Percentiles rank a stretch among this genome's conserved stretches.
phyloP scores from a whole-genome alignment of 305 asterid genomes.

The Ruellia speciosa region DNA sequence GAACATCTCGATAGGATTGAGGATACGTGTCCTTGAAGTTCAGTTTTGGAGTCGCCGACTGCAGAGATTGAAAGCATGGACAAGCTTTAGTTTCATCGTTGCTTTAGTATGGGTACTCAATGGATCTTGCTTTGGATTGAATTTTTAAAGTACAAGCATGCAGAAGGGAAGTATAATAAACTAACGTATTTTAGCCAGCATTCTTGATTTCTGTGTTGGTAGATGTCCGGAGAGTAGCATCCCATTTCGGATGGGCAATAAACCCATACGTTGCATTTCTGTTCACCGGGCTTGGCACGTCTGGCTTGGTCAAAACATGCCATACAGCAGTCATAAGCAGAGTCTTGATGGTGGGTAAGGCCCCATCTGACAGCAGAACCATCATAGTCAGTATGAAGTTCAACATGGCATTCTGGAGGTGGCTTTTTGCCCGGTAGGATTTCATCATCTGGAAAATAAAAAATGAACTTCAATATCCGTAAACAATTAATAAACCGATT shows the following conservation, averaged over 20 bases:
- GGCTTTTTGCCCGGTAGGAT: conserved; percentile 64
- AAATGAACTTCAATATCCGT: conserved; percentile 1
- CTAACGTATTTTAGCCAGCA: conserved; percentile 94
- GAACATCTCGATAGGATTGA: conserved; percentile 54
- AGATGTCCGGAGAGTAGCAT: conserved; percentile 77
- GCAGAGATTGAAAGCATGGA: conserved; percentile 20
- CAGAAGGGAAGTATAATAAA: neutral
- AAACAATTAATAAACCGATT: neutral
- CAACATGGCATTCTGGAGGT: conserved; percentile 74
- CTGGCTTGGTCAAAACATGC: conserved; percentile 76
- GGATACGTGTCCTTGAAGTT: conserved; percentile 64
- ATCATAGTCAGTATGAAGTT: conserved; percentile 77
- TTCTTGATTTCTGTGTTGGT: conserved; percentile 65
- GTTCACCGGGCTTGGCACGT: conserved; percentile 49
- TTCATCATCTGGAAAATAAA: conserved; percentile 44
- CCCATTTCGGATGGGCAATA: conserved; percentile 76
- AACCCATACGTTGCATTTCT: conserved; percentile 80
- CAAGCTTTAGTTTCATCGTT: neutral
- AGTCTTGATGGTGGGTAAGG: conserved; percentile 77
- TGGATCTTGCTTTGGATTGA: neutral
- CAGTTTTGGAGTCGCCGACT: conserved; percentile 58
- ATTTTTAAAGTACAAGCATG: neutral
- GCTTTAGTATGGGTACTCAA: neutral
- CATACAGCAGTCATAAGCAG: conserved; percentile 92
- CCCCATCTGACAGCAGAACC: conserved; percentile 93